Evolutionary conservation across 2,329 filamentous ascomycete genomes (phyloP), one percentile per base, ranked within the genome.

Genomic region (Pezicula rhizophila): DNA sequence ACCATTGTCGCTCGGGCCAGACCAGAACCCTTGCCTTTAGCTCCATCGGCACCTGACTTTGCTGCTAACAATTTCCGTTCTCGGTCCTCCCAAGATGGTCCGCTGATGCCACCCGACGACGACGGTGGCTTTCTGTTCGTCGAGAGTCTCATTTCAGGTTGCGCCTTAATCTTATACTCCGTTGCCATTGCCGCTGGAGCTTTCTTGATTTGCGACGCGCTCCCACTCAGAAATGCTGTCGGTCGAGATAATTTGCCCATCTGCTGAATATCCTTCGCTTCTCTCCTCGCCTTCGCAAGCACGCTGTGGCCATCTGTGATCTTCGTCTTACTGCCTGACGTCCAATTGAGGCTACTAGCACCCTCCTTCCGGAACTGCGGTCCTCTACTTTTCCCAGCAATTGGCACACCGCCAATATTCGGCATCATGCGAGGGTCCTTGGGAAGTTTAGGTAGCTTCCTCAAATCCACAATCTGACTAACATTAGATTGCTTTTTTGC

Each of bases 401-500:
- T 18, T 11, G 60, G 62, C 34, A 65, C 58, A 17, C 64, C 60
- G 2, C 63, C 62, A 58, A 64, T 60, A 34, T 65, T 64, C 1
- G 61, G 56, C 6, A 60, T 44, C 63, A 66, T 66, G n/a, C 62
- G 53, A n/a, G 62, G 50, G 66, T 68, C 59, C 60, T 68, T 47
- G 57, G 70, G 52, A 56, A 64, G 63, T 6, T 66, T 70, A 1
- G 77, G 76, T 8, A 82, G 63, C 10, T 65, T 64, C 25, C 66
- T 71, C 40, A 69, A 66, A 50, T 78, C 72, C 26, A 86, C 72
- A 34, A 87, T 73, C 50, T 73, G 75, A 51, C 77, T 77, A 12
- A 71, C 72, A 49, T 83, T 79, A 48, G 75, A 73, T 33, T 76
- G 73, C 55, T 80, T 79, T 52, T 80, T 70, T 50, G 79, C 70